Conservation (phyloP, 2,329 filamentous ascomycete species). For the Tolypocladium inflatum region DNA sequence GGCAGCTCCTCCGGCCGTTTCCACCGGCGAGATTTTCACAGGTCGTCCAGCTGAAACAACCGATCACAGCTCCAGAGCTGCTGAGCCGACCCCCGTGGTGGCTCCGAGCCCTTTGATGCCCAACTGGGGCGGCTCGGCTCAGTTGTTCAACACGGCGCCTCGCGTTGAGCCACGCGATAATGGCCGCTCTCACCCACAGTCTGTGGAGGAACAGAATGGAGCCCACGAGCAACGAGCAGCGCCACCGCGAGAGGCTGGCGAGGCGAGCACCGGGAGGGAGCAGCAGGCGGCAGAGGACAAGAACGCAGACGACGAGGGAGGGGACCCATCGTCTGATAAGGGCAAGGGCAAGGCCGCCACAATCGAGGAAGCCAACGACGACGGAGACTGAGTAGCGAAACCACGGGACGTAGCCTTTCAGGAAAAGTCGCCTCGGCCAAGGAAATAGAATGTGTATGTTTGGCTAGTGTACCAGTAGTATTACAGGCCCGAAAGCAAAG, state of each 20-base stretch:
- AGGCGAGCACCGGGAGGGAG: neutral
- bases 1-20: neutral
- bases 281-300: neutral
- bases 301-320: neutral
- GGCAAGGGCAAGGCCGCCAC: slow-evolving; percentile 36
- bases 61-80: neutral
- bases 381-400: slow-evolving; percentile 11
- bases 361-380: slow-evolving; percentile 34
- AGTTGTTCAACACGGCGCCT: slow-evolving; percentile 31
- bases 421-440: neutral
- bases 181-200: slow-evolving; percentile 3
- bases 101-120: slow-evolving; percentile 39
- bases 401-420: neutral
- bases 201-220: slow-evolving; percentile 3
- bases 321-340: slow-evolving; percentile 15
- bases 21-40: neutral
- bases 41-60: neutral
- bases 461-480: neutral
- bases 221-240: slow-evolving; percentile 5
- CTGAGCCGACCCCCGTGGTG: slow-evolving; percentile 25
- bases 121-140: slow-evolving; percentile 41
- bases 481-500: neutral
- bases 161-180: slow-evolving; percentile 14
- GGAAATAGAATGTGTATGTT: neutral
- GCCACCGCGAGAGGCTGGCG: neutral